Percentiles rank a stretch among this genome's conserved stretches.
Conservation (phyloP, 257 asterid genomes). For the Henckelia pumila region DNA sequence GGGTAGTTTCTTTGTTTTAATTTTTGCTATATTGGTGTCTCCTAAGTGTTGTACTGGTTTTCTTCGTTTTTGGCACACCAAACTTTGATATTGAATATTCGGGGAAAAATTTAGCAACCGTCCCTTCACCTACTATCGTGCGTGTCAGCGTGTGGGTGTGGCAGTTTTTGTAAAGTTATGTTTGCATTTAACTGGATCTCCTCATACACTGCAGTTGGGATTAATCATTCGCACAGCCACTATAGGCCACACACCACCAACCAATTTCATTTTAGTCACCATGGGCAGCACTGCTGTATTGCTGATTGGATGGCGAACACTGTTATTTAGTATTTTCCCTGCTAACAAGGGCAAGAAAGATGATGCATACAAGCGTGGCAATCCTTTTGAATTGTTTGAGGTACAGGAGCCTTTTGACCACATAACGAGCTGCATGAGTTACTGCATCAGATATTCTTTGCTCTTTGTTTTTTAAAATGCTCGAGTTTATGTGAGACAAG, state of each 20-base stretch:
- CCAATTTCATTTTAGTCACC: slow-evolving; percentile 64
- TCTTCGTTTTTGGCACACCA: background rate
- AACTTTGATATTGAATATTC: background rate
- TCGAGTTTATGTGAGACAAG: background rate
- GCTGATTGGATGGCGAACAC: slow-evolving; percentile 82
- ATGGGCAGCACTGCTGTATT: slow-evolving; percentile 88
- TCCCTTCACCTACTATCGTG: slow-evolving; percentile 1
- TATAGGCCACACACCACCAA: slow-evolving; percentile 69
- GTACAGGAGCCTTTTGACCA: slow-evolving; percentile 30
- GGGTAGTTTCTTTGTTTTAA: background rate
- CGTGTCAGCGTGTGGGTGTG: background rate
- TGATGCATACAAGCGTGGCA: slow-evolving; percentile 71
- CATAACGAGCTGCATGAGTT: background rate
- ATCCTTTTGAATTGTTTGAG: slow-evolving; percentile 81
- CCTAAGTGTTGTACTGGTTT: background rate
- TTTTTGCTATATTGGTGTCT: background rate
- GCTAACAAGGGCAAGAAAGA: slow-evolving; percentile 44
- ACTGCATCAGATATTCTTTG: background rate
- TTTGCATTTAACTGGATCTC: slow-evolving; percentile 3
- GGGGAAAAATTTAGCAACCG: background rate
- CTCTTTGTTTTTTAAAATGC: background rate
- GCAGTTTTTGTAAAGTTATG: background rate
- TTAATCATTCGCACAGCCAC: slow-evolving; percentile 52
- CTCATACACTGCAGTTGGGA: slow-evolving; percentile 59
- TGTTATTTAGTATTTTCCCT: slow-evolving; percentile 51